Evolutionary conservation across 2,329 filamentous ascomycete species (phyloP), one percentile per base, ranked within the genome.

Genomic region (Aspergillus tubingensis): DNA sequence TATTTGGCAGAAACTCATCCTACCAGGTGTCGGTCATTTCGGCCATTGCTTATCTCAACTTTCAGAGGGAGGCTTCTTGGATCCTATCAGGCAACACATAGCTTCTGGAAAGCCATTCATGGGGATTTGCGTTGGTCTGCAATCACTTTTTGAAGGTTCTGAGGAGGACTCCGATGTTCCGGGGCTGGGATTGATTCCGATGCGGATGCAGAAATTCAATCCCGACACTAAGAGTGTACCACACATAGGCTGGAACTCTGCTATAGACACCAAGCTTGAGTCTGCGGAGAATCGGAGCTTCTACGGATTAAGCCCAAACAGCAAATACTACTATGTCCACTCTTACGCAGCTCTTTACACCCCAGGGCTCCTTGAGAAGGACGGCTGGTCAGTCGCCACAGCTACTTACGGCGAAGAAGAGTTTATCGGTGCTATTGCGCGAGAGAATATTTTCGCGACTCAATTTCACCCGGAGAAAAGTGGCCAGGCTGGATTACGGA

Each of bases 271-370:
- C 66, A 79, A 70, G 62, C 80, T 76, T 62, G 74, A 57, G 63
- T 77, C 73, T 60, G 75, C 74, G 8, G 72, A 67, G 62, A 72
- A 78, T 17, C 78, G 85, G 64, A 85, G 82, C 67, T 85, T 98
- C 60, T 97, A 94, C 76, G 92, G 90, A 59, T 79, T 99, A 57
- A 82, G 85, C 27, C 88, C 91, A 0, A 83, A 84, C 56, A 96
- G 91, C 73, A 99, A 98, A 77, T 99, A 99, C 82, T 99, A 99
- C 80, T 99, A 99, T 74, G 94, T 99, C 59, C 95, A 99, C 82
- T 93, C 92, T 2, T 99, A 95, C 79, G 93, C 92, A 60, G 88
- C 87, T 25, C 89, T 89, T 3, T 96, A 97, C 75, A 79, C 79
- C 55, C 78, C 85, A 49, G 91, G 90, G 38, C 83, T 89, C 65